Base-by-base conservation (phyloP, 495 filamentous ascomycete genomes). In the Chaetomidium leptoderma region DNA sequence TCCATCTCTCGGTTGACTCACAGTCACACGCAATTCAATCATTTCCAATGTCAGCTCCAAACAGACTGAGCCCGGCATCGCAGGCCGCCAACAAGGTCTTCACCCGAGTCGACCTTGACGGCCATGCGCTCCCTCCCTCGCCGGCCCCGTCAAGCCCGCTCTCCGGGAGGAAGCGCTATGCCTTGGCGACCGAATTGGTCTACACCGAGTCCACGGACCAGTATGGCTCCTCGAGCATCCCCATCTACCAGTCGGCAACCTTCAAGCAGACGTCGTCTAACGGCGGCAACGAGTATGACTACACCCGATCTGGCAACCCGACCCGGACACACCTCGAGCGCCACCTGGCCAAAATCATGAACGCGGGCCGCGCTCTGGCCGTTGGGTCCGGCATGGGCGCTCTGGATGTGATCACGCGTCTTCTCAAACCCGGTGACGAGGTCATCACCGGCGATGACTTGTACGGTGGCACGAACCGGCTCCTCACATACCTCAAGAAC, bases 311-410 rank as follows among this genome's bases (percentile, higher is more conserved):
- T 33, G 93, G 93, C 29, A 98, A 98, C 68, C 93, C 93, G 17
- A 98, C 93, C 46, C 84, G 93, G 46, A 96, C 92, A 23, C 95
- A 97, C 67, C 83, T 98, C 57, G 93, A 98, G 75, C 86, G 93
- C 57, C 93, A 98, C 71, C 80, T 98, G 57, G 95, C 93, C 59
- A 97, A 97, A 81, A 95, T 98, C 73, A 98, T 97, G 95, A 86
- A 86, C 59, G 93, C 95, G 14, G 84, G 83, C 67, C 88, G 95
- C 46, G 88, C 90, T 5, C 85, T 98, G 39, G 92, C 92, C 50
- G 92, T 97, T 29, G 88, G 90, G 17, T 96, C 91, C 19, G 93
- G 93, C 55, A 98, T 98, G 93, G 93, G 90, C 45, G 93, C 95
- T 14, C 74, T 97, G 63, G 93, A 98, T 68, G 93, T 97, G 40